Conservation (phyloP, 1,284 basidiomycete species). For the Prillingera fragicola region DNA sequence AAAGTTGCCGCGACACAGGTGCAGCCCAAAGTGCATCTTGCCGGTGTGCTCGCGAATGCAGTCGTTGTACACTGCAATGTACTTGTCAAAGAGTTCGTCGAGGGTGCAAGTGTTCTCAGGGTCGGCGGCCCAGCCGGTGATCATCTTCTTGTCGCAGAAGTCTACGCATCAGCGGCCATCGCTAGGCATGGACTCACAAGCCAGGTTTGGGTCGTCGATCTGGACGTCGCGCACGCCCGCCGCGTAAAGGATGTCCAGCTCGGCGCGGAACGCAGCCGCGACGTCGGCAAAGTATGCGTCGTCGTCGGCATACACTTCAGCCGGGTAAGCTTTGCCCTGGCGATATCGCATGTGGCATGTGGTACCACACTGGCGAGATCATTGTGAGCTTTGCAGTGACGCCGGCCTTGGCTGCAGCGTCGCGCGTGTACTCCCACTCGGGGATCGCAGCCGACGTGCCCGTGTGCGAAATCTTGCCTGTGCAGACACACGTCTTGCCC, state of each 20-base stretch:
- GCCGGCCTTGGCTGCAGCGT: constrained; percentile 4
- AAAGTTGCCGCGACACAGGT: constrained; percentile 73
- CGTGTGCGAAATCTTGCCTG: constrained; percentile 34
- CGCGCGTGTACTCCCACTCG: constrained; percentile 41
- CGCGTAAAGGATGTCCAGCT: constrained; percentile 65
- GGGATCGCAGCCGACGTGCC: constrained; percentile 36
- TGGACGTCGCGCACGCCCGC: constrained; percentile 67
- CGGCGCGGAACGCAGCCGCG: constrained; percentile 62
- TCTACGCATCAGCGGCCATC: constrained; percentile 7
- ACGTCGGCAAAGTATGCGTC: constrained; percentile 55
- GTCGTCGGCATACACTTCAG: constrained; percentile 23
- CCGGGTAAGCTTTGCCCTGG: constrained; percentile 25
- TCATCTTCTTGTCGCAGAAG: constrained; percentile 35
- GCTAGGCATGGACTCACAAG: constrained; percentile 27
- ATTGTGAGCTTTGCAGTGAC: constrained; percentile 64
- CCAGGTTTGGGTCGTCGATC: constrained; percentile 59
- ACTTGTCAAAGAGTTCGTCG: constrained; percentile 60
- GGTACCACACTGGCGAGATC: constrained; percentile 70
- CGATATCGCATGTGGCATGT: constrained; percentile 59
- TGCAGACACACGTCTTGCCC: constrained; percentile 26
- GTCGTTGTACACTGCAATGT: constrained; percentile 65
- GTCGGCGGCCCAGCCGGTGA: constrained; percentile 53
- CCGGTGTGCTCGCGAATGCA: constrained; percentile 56
- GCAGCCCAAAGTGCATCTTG: constrained; percentile 65
- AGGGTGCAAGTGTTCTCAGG: constrained; percentile 58